Percentiles rank a stretch among this genome's conserved stretches.
Conservation (phyloP, 2,329 filamentous ascomycete genomes). For the Trichoderma sp. region DNA sequence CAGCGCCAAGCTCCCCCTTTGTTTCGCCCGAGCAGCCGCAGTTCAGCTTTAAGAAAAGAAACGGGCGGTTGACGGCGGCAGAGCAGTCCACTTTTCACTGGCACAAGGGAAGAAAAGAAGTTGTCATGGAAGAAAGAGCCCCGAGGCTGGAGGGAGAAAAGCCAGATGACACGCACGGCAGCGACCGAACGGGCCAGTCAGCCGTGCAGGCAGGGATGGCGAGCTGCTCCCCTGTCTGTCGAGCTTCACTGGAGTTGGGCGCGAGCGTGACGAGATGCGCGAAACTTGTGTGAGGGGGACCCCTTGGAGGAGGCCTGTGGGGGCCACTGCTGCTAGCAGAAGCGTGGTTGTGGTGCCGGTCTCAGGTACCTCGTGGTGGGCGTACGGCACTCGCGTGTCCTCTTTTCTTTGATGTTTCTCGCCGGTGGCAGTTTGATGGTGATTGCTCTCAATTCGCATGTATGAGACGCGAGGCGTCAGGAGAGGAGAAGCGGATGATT, state of each 20-base stretch:
- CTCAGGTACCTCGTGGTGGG: not conserved
- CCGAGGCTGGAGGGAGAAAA: not conserved
- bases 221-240: not conserved
- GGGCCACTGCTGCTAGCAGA: not conserved
- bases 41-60: not conserved
- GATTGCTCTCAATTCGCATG: no score
- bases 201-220: slow-evolving; percentile 24
- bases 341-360: not conserved
- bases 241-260: slow-evolving; percentile 1
- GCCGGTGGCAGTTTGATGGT: not conserved
- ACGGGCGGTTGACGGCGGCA: not conserved
- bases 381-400: not conserved
- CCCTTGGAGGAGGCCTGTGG: not conserved
- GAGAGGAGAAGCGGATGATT: not conserved
- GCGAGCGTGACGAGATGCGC: slow-evolving; percentile 23
- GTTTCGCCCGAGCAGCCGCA: slow-evolving; percentile 14
- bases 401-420: not conserved
- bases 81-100: slow-evolving; percentile 20
- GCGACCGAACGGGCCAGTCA: slow-evolving; percentile 8
- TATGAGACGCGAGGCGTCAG: not conserved
- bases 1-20: slow-evolving; percentile 1
- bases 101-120: not conserved
- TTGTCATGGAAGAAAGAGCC: not conserved
- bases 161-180: slow-evolving; percentile 20
- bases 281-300: slow-evolving; percentile 13